Evolutionary conservation across 345 rosid genomes (phyloP).

Genomic region (Rhizophora mangle): DNA sequence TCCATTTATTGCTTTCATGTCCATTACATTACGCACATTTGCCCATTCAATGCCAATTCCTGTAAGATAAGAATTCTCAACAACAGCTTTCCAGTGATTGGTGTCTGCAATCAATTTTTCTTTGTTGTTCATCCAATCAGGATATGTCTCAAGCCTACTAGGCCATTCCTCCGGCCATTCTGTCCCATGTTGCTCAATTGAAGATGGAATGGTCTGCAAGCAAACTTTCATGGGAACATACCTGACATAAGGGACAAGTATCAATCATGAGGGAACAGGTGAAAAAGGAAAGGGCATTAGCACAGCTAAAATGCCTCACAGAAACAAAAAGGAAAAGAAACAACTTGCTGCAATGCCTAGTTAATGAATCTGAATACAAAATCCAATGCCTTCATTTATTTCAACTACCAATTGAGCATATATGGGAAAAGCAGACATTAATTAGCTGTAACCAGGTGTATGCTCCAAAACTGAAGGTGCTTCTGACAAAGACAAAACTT

Average conservation of each 20-base stretch:
- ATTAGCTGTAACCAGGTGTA: neutral
- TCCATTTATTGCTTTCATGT: conserved; percentile 94
- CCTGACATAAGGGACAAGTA: conserved; percentile 40
- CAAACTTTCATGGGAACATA: conserved; percentile 75
- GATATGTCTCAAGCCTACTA: conserved; percentile 85
- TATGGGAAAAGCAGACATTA: too few relatives aligned
- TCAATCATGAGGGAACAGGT: conserved; percentile 1
- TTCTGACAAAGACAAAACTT: neutral
- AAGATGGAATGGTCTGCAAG: conserved; percentile 69
- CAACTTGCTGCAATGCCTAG: too few relatives aligned
- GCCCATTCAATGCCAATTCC: conserved; percentile 93
- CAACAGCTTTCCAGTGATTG: conserved; percentile 74
- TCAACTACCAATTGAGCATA: too few relatives aligned
- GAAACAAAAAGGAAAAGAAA: neutral
- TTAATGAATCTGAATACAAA: neutral
- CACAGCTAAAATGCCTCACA: too few relatives aligned
- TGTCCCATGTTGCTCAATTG: conserved; percentile 84
- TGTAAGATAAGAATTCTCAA: conserved; percentile 71
- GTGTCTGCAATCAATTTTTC: conserved; percentile 57
- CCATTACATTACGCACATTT: conserved; percentile 74
- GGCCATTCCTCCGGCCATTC: conserved; percentile 99
- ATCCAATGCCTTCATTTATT: neutral
- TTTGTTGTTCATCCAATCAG: conserved; percentile 79
- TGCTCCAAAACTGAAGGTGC: neutral
- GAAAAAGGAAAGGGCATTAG: too few relatives aligned